These are phyloP conservation scores for Suillus plorans DNA, from an alignment of 768 basidiomycete genomes.

Conservation along the genomic window DNA sequence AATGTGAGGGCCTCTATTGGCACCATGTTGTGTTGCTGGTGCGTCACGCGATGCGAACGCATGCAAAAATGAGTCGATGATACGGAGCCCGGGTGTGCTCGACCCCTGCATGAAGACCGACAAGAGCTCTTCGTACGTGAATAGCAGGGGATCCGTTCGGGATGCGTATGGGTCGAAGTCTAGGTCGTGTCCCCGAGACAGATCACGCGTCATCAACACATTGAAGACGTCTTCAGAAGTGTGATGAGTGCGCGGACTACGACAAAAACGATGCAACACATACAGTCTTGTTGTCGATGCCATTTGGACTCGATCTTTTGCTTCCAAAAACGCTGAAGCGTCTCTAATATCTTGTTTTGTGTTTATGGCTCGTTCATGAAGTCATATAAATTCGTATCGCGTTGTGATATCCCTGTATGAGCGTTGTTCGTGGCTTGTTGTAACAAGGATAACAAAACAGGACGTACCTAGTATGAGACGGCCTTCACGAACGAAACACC, in stretches of 20 bases:
- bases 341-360: no score
- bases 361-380: no score
- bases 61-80: constrained; percentile 75
- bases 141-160: constrained; percentile 85
- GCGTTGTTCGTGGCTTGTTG: no score
- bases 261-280: constrained; percentile 23
- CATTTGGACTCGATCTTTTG: no score
- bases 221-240: constrained; percentile 72
- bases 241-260: neutral
- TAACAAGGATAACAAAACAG: no score
- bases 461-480: no score
- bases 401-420: no score
- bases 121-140: constrained; percentile 69
- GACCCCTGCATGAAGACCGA: constrained; percentile 33
- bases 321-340: no score
- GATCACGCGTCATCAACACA: constrained; percentile 80
- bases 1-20: constrained; percentile 85
- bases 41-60: constrained; percentile 65
- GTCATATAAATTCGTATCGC: no score
- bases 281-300: constrained; percentile 69
- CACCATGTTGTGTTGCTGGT: constrained; percentile 88
- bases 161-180: constrained; percentile 90
- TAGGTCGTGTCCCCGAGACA: constrained; percentile 73
- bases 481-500: no score
- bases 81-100: constrained; percentile 45